Base-by-base conservation (phyloP, 805 yeast genomes). In the Lipomyces kockii region DNA sequence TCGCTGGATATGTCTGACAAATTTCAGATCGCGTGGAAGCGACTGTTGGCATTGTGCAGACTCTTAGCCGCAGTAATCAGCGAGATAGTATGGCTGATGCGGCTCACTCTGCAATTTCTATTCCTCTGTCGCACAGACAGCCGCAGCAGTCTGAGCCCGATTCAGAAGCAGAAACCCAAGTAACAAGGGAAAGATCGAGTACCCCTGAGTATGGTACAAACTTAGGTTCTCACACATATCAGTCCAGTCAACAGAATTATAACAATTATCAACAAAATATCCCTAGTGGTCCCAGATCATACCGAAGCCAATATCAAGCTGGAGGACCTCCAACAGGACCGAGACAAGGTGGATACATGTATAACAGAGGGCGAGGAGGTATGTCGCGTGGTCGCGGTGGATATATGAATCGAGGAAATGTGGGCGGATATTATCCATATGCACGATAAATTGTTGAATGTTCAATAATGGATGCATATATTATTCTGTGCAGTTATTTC, bases 241-340 rank as follows among this genome's bases (percentile, higher is more conserved):
- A 35, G 12, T 17, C 27, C 17, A 46, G n/a, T 7, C 25, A 9
- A 11, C 60, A 22, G 20, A 25, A 39, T 27, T 20, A 35, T 12
- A 32, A 14, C 27, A 39, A 9, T 43, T 27, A 35, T 35, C 60
- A 43, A 11, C 60, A 17, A 32, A 34, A 14, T 29, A 27, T 34
- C 14, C 68, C 68, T 2, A 65, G 65, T n/a, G 68, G 68, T 12
- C 68, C 68, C 6, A 65, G 59, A 27, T 64, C 68, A 11, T 37
- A 54, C 11, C 53, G 68, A 22, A 53, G 20, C 34, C 54, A 59
- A 8, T 32, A 35, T 27, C 64, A 57, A 27, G 35, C 39, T 3
- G 37, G 14, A 22, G 51, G 22, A 25, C 59, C 62, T 9, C 68
- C 68, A 17, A 54, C 62, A 4, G 68, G 65, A 3, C 65, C 68